phyloP scores from a whole-genome alignment of 768 basidiomycete genomes.

The Pseudohyphozyma bogoriensis region DNA sequence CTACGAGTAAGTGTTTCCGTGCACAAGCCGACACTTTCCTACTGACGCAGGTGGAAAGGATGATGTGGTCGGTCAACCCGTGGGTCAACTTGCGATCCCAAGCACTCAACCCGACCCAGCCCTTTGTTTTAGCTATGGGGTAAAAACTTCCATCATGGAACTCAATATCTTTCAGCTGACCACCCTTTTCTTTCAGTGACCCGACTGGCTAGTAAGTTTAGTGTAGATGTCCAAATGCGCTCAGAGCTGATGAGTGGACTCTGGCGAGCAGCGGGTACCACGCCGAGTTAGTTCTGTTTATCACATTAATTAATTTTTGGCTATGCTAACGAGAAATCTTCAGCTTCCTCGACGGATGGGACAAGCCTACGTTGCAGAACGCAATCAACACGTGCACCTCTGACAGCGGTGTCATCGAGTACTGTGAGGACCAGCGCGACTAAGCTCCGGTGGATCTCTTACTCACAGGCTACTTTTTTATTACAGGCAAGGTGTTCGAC shows the following conservation, averaged over 20 bases:
- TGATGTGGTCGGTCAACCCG: constrained; percentile 19
- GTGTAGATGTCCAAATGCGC: constrained; percentile 2
- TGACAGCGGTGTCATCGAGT: constrained; percentile 28
- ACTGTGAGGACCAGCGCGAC: constrained; percentile 8
- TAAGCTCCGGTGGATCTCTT: background rate
- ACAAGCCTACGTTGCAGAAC: constrained; percentile 20
- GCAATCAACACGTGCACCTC: constrained; percentile 31
- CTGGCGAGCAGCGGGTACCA: too few relatives aligned
- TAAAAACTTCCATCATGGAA: too few relatives aligned
- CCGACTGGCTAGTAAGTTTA: constrained; percentile 11
- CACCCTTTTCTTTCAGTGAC: too few relatives aligned
- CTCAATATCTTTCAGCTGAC: too few relatives aligned
- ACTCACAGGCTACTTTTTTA: background rate
- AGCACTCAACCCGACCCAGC: constrained; percentile 16
- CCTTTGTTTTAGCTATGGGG: constrained; percentile 7
- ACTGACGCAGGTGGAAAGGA: background rate
- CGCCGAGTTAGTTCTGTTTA: constrained; percentile 7
- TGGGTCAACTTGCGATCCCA: constrained; percentile 4
- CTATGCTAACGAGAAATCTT: background rate
- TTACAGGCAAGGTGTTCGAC: constrained; percentile 24
- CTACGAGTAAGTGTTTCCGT: background rate
- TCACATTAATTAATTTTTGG: background rate
- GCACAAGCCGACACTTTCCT: background rate
- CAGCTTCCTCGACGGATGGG: constrained; percentile 25
- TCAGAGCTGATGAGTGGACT: constrained; percentile 4